Base-by-base conservation (phyloP, 768 basidiomycete genomes). In the Naematelia aurantialba region DNA sequence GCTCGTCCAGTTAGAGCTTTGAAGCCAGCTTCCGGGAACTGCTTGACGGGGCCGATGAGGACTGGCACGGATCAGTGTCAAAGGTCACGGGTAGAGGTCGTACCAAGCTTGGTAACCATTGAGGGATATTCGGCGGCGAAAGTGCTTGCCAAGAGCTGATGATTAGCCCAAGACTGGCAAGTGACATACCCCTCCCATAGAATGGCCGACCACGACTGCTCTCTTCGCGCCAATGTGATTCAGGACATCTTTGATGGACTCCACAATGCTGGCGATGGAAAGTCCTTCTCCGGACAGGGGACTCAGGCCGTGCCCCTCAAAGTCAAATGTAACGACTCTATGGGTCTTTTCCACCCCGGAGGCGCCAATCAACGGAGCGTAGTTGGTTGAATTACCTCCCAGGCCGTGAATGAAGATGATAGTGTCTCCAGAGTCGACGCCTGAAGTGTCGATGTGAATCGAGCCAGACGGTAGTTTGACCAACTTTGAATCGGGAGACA, bases 321-420 rank as follows among this genome's bases (percentile, higher is more conserved):
- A 24, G 13, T 55, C 54, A 24, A 55, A 55, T 2, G 34, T 5
- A n/a, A 52, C 29, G 11, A 52, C 26, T 34, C 30, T 29, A 31
- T 30, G 34, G 4, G 25, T 27, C n/a, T 52, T 52, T 30, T 39
- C 26, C 25, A 52, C 19, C 19, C 34, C 52, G 12, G 52, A 24
- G 17, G 25, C 13, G 25, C 19, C 11, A n/a, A 52, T 39, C 14
- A 52, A 11, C 17, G 52, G 52, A n/a, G 25, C 27, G 34, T 30
- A 55, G 44, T 55, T 55, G 17, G 34, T 45, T 17, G 34, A 22
- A n/a, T 26, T 24, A 24, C 54, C 54, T 21, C 54, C 54, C 3
- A 55, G 54, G 14, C 54, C 54, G 42, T 55, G 54, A 24, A 55
- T 45, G 25, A 44, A 55, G 45, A 58, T 52, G 12, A 50, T 29